These are phyloP conservation scores for Porphyrellus sp. DNA, from an alignment of 1,284 basidiomycete species.

Conservation along the genomic window DNA sequence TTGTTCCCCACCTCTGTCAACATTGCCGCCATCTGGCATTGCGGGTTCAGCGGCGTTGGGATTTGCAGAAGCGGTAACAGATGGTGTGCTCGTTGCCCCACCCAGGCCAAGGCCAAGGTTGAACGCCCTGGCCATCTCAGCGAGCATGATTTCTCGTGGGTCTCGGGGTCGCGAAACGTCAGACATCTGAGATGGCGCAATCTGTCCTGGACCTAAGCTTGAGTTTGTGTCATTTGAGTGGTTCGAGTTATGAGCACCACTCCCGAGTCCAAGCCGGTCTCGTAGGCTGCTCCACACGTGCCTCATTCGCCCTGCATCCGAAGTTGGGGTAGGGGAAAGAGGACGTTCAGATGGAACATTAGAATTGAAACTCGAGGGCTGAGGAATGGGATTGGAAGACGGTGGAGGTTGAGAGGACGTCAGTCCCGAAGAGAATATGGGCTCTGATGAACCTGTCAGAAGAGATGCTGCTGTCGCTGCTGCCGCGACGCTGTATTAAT, in stretches of 20 bases:
- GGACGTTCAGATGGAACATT: slow-evolving; percentile 38
- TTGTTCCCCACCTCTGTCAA: slow-evolving; percentile 17
- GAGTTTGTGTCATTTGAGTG: slow-evolving; percentile 14
- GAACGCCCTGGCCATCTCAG: slow-evolving; percentile 74
- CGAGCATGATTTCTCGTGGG: slow-evolving; percentile 60
- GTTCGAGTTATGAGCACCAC: slow-evolving; percentile 17
- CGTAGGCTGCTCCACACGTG: slow-evolving; percentile 64
- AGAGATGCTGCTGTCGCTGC: slow-evolving; percentile 78
- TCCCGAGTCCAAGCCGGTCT: slow-evolving; percentile 56
- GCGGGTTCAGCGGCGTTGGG: slow-evolving; percentile 12
- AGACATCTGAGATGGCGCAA: slow-evolving; percentile 21
- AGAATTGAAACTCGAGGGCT: slow-evolving; percentile 14
- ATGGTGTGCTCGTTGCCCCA: slow-evolving; percentile 16
- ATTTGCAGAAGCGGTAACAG: slow-evolving; percentile 2
- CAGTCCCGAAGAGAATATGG: slow-evolving; percentile 54
- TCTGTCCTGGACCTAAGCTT: slow-evolving; percentile 10
- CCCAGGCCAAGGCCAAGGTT: slow-evolving; percentile 62
- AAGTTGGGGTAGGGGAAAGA: slow-evolving; percentile 50
- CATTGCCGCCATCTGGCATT: slow-evolving; percentile 5
- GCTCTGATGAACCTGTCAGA: slow-evolving; percentile 58
- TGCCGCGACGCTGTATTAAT: slow-evolving; percentile 59
- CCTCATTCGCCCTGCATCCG: slow-evolving; percentile 46
- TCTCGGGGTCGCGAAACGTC: slow-evolving; percentile 37
- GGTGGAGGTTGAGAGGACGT: slow-evolving; percentile 26
- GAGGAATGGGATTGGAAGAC: slow-evolving; percentile 12